A percentile compares a stretch with the other conserved stretches of the same genome.
Evolutionary conservation across 2,329 filamentous ascomycete species (phyloP).

Genomic region (Xylaria sp.): DNA sequence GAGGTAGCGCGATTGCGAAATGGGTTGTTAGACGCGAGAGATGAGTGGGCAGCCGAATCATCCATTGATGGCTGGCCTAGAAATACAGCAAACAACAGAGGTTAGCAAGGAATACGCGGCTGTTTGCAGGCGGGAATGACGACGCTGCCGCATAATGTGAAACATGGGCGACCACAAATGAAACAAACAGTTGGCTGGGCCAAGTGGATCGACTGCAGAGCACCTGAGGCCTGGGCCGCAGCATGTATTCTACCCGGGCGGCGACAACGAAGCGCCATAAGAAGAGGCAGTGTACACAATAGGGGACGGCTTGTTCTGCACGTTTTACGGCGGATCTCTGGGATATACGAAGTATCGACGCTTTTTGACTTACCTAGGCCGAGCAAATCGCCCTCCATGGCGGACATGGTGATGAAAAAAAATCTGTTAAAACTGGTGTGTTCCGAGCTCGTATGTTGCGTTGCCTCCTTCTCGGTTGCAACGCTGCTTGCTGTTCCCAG

Average conservation of each 20-base stretch:
- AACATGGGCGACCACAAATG: conserved; percentile 44
- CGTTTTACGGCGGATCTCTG: conserved; percentile 1
- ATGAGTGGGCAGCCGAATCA: conserved; percentile 43
- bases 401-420: conserved; percentile 14
- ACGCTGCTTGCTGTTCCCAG: conserved; percentile 12
- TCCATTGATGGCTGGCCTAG: conserved; percentile 37
- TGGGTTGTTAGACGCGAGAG: conserved; percentile 76
- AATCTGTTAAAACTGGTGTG: conserved; percentile 12
- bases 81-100: conserved; percentile 27
- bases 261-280: background rate
- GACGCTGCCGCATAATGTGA: conserved; percentile 41
- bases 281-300: conserved; percentile 8
- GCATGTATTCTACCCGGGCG: conserved; percentile 3
- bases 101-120: conserved; percentile 30
- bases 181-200: conserved; percentile 38
- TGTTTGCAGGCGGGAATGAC: conserved; percentile 39
- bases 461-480: conserved; percentile 9
- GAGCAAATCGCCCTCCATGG: conserved; percentile 21
- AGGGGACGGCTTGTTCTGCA: conserved; percentile 3
- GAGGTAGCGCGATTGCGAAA: conserved; percentile 69
- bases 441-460: conserved; percentile 11
- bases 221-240: background rate
- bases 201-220: conserved; percentile 33
- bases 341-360: conserved; percentile 1
- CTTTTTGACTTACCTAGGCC: conserved; percentile 24